A percentile compares a stretch with the other conserved stretches of the same genome.
Conservation (phyloP, 2,329 filamentous ascomycete species). For the Exophiala sideris region DNA sequence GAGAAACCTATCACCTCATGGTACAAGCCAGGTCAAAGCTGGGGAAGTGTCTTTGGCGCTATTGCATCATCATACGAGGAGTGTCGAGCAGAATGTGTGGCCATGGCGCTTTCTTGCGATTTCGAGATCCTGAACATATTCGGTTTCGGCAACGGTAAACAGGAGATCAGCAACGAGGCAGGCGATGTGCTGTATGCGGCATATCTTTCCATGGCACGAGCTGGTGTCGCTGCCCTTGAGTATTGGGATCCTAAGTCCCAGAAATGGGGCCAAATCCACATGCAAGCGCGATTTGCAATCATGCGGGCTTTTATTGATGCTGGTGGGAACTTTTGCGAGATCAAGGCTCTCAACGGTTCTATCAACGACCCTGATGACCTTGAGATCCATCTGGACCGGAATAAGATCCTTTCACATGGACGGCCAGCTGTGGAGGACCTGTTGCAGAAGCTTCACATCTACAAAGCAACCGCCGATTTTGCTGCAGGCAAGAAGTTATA, state of each 20-base stretch:
- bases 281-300: slow-evolving; percentile 87
- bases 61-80: slow-evolving; percentile 90
- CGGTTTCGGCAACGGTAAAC: slow-evolving; percentile 72
- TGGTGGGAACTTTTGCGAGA: slow-evolving; percentile 79
- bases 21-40: slow-evolving; percentile 95
- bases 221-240: slow-evolving; percentile 83
- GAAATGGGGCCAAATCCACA: slow-evolving; percentile 92
- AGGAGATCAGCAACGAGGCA: slow-evolving; percentile 61
- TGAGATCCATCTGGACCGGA: slow-evolving; percentile 76
- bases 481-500: slow-evolving; percentile 76
- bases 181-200: slow-evolving; percentile 84
- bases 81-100: slow-evolving; percentile 89
- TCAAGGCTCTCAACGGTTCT: slow-evolving; percentile 55
- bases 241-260: slow-evolving; percentile 89
- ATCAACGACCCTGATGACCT: slow-evolving; percentile 74
- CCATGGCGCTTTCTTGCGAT: slow-evolving; percentile 86
- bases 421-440: slow-evolving; percentile 80
- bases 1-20: slow-evolving; percentile 75
- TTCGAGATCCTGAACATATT: slow-evolving; percentile 88
- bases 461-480: slow-evolving; percentile 85
- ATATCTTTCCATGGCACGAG: slow-evolving; percentile 90
- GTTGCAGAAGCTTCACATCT: slow-evolving; percentile 86
- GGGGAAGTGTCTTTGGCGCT: slow-evolving; percentile 86
- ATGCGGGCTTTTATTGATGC: slow-evolving; percentile 73
- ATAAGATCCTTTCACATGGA: slow-evolving; percentile 79